Evolutionary conservation across 179 eudicot species (phyloP), one percentile per base, ranked within the genome.

Genomic region (Beta lomatogona): DNA sequence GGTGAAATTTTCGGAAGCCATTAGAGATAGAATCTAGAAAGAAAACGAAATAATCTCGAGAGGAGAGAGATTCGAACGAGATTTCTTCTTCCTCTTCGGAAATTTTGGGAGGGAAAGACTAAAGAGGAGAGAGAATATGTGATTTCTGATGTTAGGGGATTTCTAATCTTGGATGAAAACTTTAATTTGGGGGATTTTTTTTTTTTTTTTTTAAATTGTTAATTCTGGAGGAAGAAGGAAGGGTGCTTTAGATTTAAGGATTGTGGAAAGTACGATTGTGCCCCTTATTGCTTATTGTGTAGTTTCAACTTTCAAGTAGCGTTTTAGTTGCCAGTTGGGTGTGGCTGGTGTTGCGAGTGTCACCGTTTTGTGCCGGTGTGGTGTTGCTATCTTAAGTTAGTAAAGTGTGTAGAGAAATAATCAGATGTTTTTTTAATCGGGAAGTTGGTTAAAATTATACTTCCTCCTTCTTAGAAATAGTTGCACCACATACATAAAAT

Each of bases 1-100:
- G 88, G 86, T 80, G 86, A 52, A 89, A 78, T 44, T 80, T 1
- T 93, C 98, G 80, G 87, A 86, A 36, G 97, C 91, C 97, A 90
- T 88, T 72, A 76, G 77, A 83, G 77, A 67, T 16, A 6, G 55
- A 71, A 71, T 13, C 15, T 67, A 46, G 66, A 52, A 68, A 57
- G 25, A 15, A 54, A 18, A 75, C 59, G 78, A 45, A 36, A 36
- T 36, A 36, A 36, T 36, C 41, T 3, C 41, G 41, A 45, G 71
- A 60, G 71, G 80, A 44, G 28, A 55, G 64, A 72, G 83, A 79
- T 57, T 54, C 78, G 28, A 78, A 67, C 36, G 52, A 18, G 71
- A 79, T 54, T 6, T 63, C 54, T 25, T 25, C 28, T 77, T 67
- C 79, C 60, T 60, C 74, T 54, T 73, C 13, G 57, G 75, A 21